phyloP scores from a whole-genome alignment of 2,329 filamentous ascomycete species.

The Ascochyta pisi region DNA sequence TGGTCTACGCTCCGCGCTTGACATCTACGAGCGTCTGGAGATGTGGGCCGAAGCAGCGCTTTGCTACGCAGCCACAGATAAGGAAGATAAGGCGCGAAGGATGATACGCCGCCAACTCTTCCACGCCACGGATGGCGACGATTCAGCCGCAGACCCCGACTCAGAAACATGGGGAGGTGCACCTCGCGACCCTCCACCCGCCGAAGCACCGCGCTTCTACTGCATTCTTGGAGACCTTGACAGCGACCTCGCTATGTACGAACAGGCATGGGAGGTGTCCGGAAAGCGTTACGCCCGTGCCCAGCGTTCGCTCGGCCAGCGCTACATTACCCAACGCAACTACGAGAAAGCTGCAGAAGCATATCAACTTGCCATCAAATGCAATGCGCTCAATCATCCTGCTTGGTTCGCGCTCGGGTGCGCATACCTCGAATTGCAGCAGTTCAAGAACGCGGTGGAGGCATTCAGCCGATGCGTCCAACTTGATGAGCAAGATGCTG shows the following conservation, averaged over 20 bases:
- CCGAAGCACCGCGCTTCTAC: constrained; percentile 85
- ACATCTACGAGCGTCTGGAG: constrained; percentile 91
- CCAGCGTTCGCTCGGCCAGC: constrained; percentile 83
- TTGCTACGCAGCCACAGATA: constrained; percentile 79
- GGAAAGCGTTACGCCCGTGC: constrained; percentile 81
- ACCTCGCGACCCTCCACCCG: constrained; percentile 72
- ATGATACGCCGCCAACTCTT: constrained; percentile 83
- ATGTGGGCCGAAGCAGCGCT: constrained; percentile 96
- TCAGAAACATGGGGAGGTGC: constrained; percentile 68
- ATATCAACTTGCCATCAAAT: constrained; percentile 76
- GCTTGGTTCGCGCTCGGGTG: constrained; percentile 93
- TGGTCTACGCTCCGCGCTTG: constrained; percentile 85
- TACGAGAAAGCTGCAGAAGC: constrained; percentile 75
- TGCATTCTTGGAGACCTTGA: constrained; percentile 95
- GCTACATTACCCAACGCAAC: constrained; percentile 72
- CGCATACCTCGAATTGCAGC: constrained; percentile 77
- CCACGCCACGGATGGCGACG: constrained; percentile 62
- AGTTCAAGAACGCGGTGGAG: constrained; percentile 80
- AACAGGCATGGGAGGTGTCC: constrained; percentile 87
- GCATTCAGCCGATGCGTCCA: constrained; percentile 85
- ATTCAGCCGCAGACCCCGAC: constrained; percentile 52
- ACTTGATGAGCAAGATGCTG: constrained; percentile 84
- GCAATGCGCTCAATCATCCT: constrained; percentile 81
- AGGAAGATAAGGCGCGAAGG: constrained; percentile 81
- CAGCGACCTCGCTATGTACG: constrained; percentile 74